Percentiles rank a stretch among this genome's conserved stretches.
These are phyloP conservation scores for Pestalotiopsis sp. DNA, from an alignment of 2,329 filamentous ascomycete genomes.

Conservation along the genomic window DNA sequence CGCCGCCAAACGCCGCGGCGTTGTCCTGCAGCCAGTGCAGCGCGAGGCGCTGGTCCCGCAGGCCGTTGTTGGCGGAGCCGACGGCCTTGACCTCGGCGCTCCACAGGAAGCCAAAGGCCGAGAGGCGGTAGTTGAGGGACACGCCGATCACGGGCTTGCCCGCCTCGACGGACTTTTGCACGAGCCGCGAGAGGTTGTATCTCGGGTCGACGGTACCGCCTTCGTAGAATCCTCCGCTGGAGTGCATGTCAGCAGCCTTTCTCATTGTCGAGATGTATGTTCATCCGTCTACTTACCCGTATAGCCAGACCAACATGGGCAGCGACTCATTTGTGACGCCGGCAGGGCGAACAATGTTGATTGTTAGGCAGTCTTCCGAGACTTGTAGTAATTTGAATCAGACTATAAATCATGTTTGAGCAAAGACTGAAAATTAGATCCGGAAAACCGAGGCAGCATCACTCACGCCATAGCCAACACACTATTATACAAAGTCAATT, in stretches of 20 bases:
- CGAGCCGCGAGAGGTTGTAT: slow-evolving; percentile 67
- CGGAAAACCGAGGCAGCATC: slow-evolving; percentile 42
- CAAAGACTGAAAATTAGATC: slow-evolving; percentile 43
- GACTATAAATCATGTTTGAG: slow-evolving; percentile 9
- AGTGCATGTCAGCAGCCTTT: background rate
- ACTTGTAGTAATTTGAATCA: slow-evolving; percentile 5
- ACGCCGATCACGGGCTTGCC: slow-evolving; percentile 58
- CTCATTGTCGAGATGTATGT: background rate
- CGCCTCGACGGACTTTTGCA: slow-evolving; percentile 54
- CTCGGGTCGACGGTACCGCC: slow-evolving; percentile 56
- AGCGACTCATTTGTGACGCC: slow-evolving; percentile 34
- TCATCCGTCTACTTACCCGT: slow-evolving; percentile 35
- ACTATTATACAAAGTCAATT: background rate
- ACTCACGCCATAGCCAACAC: slow-evolving; percentile 25
- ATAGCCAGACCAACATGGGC: slow-evolving; percentile 58
- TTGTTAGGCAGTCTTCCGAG: slow-evolving; percentile 53
- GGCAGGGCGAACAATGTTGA: slow-evolving; percentile 44
- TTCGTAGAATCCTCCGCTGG: slow-evolving; percentile 49
- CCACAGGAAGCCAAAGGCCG: slow-evolving; percentile 56
- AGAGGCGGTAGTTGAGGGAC: slow-evolving; percentile 56
- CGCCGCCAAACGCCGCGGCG: slow-evolving; percentile 53
- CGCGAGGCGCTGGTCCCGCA: slow-evolving; percentile 52
- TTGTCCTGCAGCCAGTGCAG: slow-evolving; percentile 57
- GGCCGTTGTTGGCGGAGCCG: slow-evolving; percentile 50
- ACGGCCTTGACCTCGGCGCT: slow-evolving; percentile 44